phyloP scores from a whole-genome alignment of 116 monocot genomes.

The Trichopus zeylanicus region DNA sequence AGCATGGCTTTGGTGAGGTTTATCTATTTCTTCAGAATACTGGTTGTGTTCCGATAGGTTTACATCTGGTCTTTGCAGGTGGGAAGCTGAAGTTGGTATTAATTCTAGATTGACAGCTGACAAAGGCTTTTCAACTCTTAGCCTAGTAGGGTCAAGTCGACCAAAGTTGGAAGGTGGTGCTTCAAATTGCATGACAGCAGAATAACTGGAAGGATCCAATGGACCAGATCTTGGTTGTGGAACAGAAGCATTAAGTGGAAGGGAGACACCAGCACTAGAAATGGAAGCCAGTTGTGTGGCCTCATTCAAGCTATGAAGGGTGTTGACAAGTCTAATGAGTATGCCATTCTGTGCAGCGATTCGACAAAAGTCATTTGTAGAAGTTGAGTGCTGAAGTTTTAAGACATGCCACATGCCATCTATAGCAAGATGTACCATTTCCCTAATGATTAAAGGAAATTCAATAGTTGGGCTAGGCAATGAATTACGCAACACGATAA shows the following conservation, averaged over 20 bases:
- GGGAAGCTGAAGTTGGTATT: slow-evolving; percentile 21
- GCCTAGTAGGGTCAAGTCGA: slow-evolving; percentile 41
- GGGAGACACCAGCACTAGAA: slow-evolving; percentile 34
- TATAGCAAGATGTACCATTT: slow-evolving; percentile 97
- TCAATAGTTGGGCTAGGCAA: too few species aligned
- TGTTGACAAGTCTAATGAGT: slow-evolving; percentile 77
- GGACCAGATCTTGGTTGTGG: slow-evolving; percentile 56
- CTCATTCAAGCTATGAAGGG: slow-evolving; percentile 93
- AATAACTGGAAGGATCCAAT: slow-evolving; percentile 33
- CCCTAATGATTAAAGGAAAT: slow-evolving; percentile 43
- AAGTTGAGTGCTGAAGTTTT: slow-evolving; percentile 66
- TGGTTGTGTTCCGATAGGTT: slow-evolving; percentile 43
- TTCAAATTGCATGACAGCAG: slow-evolving; percentile 19
- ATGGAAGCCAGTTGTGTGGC: slow-evolving; percentile 70
- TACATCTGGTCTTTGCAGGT: slow-evolving; percentile 31
- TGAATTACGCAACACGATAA: neutral
- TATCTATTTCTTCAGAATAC: slow-evolving; percentile 38
- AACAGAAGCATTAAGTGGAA: slow-evolving; percentile 44
- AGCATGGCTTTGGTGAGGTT: slow-evolving; percentile 20
- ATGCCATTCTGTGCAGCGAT: slow-evolving; percentile 93
- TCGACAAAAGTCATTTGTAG: slow-evolving; percentile 80
- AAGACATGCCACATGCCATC: slow-evolving; percentile 99
- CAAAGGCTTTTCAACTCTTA: slow-evolving; percentile 31
- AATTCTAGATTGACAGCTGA: slow-evolving; percentile 29
- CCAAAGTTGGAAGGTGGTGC: slow-evolving; percentile 22